phyloP scores from a whole-genome alignment of 257 asterid genomes.

The Gardenia jasminoides region DNA sequence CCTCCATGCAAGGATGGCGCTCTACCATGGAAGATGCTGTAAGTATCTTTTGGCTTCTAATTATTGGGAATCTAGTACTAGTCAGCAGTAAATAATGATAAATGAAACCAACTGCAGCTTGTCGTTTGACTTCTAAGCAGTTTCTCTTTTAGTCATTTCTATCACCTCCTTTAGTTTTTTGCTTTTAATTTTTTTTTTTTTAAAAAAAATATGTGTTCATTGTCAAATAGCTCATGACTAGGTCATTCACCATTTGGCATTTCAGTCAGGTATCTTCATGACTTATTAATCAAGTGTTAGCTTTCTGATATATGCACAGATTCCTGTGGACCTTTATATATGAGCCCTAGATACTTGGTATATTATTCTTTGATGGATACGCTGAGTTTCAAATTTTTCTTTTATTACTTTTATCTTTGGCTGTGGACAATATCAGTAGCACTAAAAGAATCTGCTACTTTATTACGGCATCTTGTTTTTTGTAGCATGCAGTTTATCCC shows the following conservation, averaged over 20 bases:
- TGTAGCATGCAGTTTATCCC: constrained; percentile 88
- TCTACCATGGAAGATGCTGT: constrained; percentile 96
- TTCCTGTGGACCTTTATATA: background rate
- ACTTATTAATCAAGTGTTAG: background rate
- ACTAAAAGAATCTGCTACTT: background rate
- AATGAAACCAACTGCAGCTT: background rate
- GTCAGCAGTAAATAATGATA: background rate
- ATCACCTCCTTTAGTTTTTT: background rate
- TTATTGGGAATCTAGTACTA: background rate
- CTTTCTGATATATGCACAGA: background rate
- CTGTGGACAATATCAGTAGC: background rate
- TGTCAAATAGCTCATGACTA: background rate
- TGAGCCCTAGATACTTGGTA: background rate
- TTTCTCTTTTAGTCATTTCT: constrained; percentile 13
- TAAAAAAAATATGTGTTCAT: too few relatives aligned
- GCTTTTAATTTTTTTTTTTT: background rate
- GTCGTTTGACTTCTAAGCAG: background rate
- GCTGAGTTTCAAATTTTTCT: background rate
- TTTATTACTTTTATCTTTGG: background rate
- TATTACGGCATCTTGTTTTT: constrained; percentile 20
- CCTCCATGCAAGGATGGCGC: constrained; percentile 99
- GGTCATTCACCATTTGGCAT: background rate
- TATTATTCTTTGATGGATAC: constrained; percentile 4
- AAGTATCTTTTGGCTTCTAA: constrained; percentile 36
- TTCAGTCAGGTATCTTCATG: background rate